Evolutionary conservation across 2,329 filamentous ascomycete species (phyloP).

Genomic region (Nemania sp.): DNA sequence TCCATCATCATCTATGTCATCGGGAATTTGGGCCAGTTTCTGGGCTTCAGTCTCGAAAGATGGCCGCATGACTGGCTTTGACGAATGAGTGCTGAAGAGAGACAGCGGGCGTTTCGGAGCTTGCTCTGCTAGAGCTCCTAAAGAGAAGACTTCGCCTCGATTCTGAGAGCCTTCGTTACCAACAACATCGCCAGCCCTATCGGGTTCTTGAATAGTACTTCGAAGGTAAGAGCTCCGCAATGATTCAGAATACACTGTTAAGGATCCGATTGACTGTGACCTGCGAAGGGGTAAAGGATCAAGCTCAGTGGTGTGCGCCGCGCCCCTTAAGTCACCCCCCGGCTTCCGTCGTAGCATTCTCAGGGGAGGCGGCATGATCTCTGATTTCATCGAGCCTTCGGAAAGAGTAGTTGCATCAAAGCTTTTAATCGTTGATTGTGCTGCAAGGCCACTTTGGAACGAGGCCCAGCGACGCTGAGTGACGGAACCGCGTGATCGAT

Average conservation of each 20-base stretch:
- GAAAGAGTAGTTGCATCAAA: slow-evolving; percentile 64
- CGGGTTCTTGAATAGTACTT: slow-evolving; percentile 45
- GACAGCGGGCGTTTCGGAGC: slow-evolving; percentile 53
- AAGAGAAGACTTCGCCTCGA: slow-evolving; percentile 55
- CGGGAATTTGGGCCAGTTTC: slow-evolving; percentile 83
- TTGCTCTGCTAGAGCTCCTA: slow-evolving; percentile 60
- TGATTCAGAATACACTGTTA: slow-evolving; percentile 64
- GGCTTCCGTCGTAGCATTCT: slow-evolving; percentile 71
- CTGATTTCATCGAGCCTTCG: slow-evolving; percentile 52
- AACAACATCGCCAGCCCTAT: slow-evolving; percentile 49
- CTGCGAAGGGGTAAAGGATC: slow-evolving; percentile 53
- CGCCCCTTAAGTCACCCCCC: slow-evolving; percentile 73
- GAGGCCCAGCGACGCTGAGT: slow-evolving; percentile 62
- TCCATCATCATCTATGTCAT: slow-evolving; percentile 76
- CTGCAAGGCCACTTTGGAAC: slow-evolving; percentile 58
- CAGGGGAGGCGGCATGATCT: slow-evolving; percentile 54
- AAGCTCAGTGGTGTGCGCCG: slow-evolving; percentile 65
- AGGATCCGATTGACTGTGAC: slow-evolving; percentile 61
- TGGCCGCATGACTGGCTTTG: slow-evolving; percentile 64
- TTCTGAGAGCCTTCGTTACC: slow-evolving; percentile 48
- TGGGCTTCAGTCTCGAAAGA: slow-evolving; percentile 91
- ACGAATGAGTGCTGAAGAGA: slow-evolving; percentile 64
- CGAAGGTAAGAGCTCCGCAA: slow-evolving; percentile 60
- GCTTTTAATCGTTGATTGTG: slow-evolving; percentile 57
- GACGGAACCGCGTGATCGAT: slow-evolving; percentile 54